Conservation (phyloP, 768 basidiomycete genomes). For the Lentinula guzmanii region DNA sequence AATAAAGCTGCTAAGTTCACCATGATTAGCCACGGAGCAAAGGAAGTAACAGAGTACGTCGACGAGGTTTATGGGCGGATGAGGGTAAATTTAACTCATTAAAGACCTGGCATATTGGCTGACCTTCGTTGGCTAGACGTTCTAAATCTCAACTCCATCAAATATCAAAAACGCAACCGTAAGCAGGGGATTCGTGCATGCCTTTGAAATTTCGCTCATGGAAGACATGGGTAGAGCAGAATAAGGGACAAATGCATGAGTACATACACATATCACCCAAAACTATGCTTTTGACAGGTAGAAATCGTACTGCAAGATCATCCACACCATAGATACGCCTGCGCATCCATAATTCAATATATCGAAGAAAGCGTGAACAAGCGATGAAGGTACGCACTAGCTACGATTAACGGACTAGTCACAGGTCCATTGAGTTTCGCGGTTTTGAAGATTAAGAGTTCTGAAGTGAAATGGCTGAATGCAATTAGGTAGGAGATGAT, state of each 20-base stretch:
- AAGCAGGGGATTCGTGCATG: no score
- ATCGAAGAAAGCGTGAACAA: neutral
- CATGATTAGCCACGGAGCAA: neutral
- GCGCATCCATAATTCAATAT: conserved; percentile 11
- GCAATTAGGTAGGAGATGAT: conserved; percentile 87
- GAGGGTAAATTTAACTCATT: neutral
- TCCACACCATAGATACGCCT: conserved; percentile 78
- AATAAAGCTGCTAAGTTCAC: neutral
- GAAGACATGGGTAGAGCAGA: no score
- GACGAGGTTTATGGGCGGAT: neutral
- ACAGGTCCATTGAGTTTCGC: conserved; percentile 55
- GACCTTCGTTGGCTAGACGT: neutral
- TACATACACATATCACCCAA: neutral
- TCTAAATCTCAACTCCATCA: neutral
- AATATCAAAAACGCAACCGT: no score
- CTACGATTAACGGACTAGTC: conserved; percentile 75
- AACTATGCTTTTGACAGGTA: conserved; percentile 42
- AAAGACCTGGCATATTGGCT: neutral
- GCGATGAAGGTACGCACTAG: conserved; percentile 50
- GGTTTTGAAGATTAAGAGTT: conserved; percentile 78
- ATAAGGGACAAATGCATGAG: neutral
- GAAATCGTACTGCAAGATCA: conserved; percentile 76
- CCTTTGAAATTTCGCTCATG: no score
- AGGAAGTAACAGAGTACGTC: neutral
- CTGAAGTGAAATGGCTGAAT: conserved; percentile 83